Conservation (phyloP, 2,329 filamentous ascomycete genomes). For the Fusarium citri region DNA sequence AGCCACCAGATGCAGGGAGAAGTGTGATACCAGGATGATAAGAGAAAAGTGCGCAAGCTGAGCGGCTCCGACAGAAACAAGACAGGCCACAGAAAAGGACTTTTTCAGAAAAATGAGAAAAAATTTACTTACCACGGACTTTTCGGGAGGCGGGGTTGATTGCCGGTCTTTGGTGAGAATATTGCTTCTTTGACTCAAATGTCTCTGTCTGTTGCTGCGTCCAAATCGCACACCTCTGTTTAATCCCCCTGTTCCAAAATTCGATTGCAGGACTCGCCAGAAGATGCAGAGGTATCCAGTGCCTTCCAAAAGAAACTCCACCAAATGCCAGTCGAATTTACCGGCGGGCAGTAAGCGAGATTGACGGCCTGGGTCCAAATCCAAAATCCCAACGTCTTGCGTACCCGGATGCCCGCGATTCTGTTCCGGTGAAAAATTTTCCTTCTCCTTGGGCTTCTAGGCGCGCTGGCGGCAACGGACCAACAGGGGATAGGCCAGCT, state of each 20-base stretch:
- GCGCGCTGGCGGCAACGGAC: constrained; percentile 46
- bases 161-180: not conserved
- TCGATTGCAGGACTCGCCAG: constrained; percentile 34
- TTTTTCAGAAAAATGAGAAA: constrained; percentile 22
- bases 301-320: constrained; percentile 31
- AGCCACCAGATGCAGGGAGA: constrained; percentile 40
- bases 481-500: constrained; percentile 42
- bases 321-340: constrained; percentile 50
- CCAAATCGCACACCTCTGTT: constrained; percentile 17
- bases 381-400: constrained; percentile 44
- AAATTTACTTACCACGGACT: constrained; percentile 15
- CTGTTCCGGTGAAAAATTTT: constrained; percentile 49
- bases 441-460: constrained; percentile 48
- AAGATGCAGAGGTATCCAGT: constrained; percentile 24
- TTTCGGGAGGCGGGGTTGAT: constrained; percentile 30
- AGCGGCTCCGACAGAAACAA: constrained; percentile 26
- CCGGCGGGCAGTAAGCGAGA: constrained; percentile 52
- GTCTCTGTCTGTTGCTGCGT: not conserved
- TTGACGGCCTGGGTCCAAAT: constrained; percentile 47
- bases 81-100: constrained; percentile 20
- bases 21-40: constrained; percentile 6
- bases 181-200: constrained; percentile 15
- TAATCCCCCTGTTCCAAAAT: constrained; percentile 27
- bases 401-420: constrained; percentile 44
- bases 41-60: constrained; percentile 15